These are phyloP conservation scores for Phyllosticta citribraziliensis DNA, from an alignment of 2,329 filamentous ascomycete genomes.

Conservation along the genomic window DNA sequence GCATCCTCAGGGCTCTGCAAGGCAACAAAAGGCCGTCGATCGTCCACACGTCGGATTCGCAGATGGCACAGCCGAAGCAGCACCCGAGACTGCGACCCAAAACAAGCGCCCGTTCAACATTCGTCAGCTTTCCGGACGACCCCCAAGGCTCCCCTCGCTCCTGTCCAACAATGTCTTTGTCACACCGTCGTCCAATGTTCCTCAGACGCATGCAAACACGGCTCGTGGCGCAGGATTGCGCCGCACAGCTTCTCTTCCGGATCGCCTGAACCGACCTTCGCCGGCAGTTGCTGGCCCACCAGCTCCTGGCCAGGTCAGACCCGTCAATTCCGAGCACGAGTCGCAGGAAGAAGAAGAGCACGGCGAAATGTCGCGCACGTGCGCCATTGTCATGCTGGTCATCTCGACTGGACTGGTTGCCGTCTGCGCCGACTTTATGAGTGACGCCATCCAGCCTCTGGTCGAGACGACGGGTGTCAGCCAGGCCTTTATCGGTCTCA, in stretches of 20 bases:
- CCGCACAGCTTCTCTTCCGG: slow-evolving; percentile 26
- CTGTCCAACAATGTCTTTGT: slow-evolving; percentile 62
- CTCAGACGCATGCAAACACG: slow-evolving; percentile 23
- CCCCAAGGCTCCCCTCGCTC: slow-evolving; percentile 44
- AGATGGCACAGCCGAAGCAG: slow-evolving; percentile 19
- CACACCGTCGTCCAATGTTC: slow-evolving; percentile 22
- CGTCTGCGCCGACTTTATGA: slow-evolving; percentile 60
- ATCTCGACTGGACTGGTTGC: slow-evolving; percentile 50
- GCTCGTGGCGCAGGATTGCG: slow-evolving; percentile 26
- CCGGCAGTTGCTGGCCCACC: neutral
- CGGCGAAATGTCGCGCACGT: slow-evolving; percentile 46
- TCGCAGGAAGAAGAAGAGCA: slow-evolving; percentile 21
- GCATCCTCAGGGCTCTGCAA: neutral
- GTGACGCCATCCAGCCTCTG: slow-evolving; percentile 61
- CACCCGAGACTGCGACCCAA: slow-evolving; percentile 2
- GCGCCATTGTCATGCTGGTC: slow-evolving; percentile 46
- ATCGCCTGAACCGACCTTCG: slow-evolving; percentile 20
- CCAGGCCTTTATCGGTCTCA: slow-evolving; percentile 69
- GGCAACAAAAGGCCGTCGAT: neutral
- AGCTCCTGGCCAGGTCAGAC: neutral
- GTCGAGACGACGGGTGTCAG: slow-evolving; percentile 51
- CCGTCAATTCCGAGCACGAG: neutral
- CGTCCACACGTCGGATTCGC: slow-evolving; percentile 49
- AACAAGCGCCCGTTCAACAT: slow-evolving; percentile 34
- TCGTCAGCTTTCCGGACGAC: slow-evolving; percentile 44